phyloP scores from a whole-genome alignment of 129 eudicot genomes.

The Centaurea solstitialis region DNA sequence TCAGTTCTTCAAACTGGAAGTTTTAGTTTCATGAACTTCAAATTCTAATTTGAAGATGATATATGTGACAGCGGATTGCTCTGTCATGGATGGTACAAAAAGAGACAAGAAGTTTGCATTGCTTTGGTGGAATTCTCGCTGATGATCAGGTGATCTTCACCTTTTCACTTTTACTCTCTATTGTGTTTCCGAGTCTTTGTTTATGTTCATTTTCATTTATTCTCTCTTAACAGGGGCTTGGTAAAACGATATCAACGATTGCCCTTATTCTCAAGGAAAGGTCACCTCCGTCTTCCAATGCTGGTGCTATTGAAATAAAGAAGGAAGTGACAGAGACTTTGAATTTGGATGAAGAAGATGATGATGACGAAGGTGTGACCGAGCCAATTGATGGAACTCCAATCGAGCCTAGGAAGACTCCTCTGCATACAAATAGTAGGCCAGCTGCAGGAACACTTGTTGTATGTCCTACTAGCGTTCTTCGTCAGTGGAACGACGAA shows the following conservation, averaged over 20 bases:
- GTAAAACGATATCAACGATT: constrained; percentile 94
- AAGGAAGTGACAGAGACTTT: constrained; percentile 51
- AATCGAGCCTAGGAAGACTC: constrained; percentile 1
- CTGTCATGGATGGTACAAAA: constrained; percentile 96
- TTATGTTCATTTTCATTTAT: constrained; percentile 7
- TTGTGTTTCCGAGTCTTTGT: neutral
- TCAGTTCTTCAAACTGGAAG: too few relatives aligned
- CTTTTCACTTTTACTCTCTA: neutral
- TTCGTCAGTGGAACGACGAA: constrained; percentile 93
- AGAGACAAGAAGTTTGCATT: constrained; percentile 63
- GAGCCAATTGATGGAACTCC: constrained; percentile 16
- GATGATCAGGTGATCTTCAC: constrained; percentile 81
- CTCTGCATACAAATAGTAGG: constrained; percentile 50
- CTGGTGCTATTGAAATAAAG: constrained; percentile 14
- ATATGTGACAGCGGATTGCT: constrained; percentile 77
- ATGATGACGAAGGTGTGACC: constrained; percentile 45
- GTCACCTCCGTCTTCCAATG: constrained; percentile 56
- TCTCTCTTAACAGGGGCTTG: constrained; percentile 71
- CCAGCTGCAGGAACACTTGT: constrained; percentile 94
- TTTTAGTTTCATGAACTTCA: too few relatives aligned
- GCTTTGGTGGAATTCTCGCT: constrained; percentile 97
- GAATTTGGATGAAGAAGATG: constrained; percentile 82
- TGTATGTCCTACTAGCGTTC: constrained; percentile 97
- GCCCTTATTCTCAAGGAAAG: constrained; percentile 91
- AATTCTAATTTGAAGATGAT: neutral